Base-by-base conservation (phyloP, 306 rosid species). In the Lathyrus tuberosus region DNA sequence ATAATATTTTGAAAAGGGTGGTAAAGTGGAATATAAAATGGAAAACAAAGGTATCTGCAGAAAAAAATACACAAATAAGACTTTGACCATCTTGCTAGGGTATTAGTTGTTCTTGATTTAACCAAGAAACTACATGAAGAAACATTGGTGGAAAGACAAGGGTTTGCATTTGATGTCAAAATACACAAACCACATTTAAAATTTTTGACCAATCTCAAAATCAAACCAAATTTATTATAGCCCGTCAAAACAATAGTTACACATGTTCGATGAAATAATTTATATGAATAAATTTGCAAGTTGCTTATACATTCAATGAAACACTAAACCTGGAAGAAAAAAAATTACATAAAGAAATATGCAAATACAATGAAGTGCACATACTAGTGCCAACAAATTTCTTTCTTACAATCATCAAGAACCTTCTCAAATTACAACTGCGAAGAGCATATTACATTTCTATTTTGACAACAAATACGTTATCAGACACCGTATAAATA, bases 361-460 rank as follows among this genome's bases (percentile, higher is more conserved):
- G 13, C 52, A 20, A 20, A 13, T 24, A 13, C 42, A 14, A 14
- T 43, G 52, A 44, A 28, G 41, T 65, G 38, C 53, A 46, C 70
- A 16, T n/a, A 38, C 18, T 60, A 58, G 10, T 30, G 49, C 26
- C 68, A 49, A 14, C 63, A 62, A 62, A 37, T 4, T 2, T 24
- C 4, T 67, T 24, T 0, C 24, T 48, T 48, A 8, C 54, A 48
- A 8, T 48, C 16, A 48, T 8, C 10, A 48, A 8, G 26, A 24
- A 16, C n/a, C 24, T 67, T 11, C n/a, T 63, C 3, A 48, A 48
- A 59, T 38, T 66, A 64, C 52, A 56, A 44, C 16, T 57, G 14
- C 53, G 65, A 57, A 74, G 12, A 31, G 12, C 26, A 42, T 51
- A 37, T 37, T 24, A 63, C 40, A 28, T 13, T 26, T 17, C 6